Conservation (phyloP, 768 basidiomycete species). For the Lactarius hatsudake region DNA sequence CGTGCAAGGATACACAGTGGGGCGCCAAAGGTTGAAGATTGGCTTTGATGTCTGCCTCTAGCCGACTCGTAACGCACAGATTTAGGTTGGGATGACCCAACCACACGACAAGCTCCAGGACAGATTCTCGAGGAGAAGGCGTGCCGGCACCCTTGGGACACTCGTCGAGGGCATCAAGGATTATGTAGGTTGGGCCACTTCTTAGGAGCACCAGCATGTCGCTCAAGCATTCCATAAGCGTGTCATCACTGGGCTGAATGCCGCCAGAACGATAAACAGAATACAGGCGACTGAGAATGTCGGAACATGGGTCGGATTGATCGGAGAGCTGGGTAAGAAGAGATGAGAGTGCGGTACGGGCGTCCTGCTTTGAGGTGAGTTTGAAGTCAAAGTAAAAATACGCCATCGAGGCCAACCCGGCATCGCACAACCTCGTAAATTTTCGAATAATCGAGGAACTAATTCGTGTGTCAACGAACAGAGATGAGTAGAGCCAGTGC, state of each 20-base stretch:
- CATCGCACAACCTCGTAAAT: background rate
- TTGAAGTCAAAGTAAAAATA: too few relatives aligned
- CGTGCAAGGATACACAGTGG: background rate
- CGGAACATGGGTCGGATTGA: background rate
- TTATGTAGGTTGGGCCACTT: background rate
- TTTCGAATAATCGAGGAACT: background rate
- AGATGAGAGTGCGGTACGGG: background rate
- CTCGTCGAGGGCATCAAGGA: background rate
- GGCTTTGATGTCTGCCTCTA: background rate
- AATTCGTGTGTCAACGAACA: background rate
- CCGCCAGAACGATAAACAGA: background rate
- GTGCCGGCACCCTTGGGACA: background rate
- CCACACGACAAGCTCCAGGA: background rate
- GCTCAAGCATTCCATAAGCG: background rate
- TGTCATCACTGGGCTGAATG: background rate
- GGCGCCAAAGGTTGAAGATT: background rate
- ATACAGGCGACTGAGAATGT: background rate
- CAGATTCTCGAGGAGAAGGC: background rate
- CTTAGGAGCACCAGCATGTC: background rate
- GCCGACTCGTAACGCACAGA: background rate
- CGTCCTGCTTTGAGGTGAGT: too few relatives aligned
- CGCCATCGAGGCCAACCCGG: too few relatives aligned
- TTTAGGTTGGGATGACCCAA: background rate
- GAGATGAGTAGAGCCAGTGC: background rate
- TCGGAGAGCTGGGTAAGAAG: background rate